A percentile compares a stretch with the other conserved stretches of the same genome.
phyloP scores from a whole-genome alignment of 805 yeast genomes.

The Saccharomycopsis lassenensis region DNA sequence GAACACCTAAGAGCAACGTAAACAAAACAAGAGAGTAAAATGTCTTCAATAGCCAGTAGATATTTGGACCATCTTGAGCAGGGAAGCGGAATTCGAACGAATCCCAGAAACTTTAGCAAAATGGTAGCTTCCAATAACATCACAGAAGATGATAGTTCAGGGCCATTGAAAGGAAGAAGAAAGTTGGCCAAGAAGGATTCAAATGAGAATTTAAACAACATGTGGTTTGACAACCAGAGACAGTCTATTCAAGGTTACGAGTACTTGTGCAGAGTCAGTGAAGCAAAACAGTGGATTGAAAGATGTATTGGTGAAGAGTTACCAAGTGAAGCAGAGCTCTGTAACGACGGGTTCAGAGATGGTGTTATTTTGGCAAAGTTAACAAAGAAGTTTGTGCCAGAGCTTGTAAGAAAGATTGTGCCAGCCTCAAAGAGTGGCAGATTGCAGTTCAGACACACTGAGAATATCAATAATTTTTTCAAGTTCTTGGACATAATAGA shows the following conservation, averaged over 20 bases:
- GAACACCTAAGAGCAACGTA: no score
- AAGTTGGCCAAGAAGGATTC: slow-evolving; percentile 9
- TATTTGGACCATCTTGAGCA: no score
- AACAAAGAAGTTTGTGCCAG: slow-evolving; percentile 62
- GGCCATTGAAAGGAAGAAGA: slow-evolving; percentile 11
- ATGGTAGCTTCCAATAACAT: no score
- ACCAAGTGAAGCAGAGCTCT: slow-evolving; percentile 44
- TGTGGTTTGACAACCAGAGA: slow-evolving; percentile 15
- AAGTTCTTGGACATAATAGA: slow-evolving; percentile 54
- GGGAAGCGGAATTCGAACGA: no score
- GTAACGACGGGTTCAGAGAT: slow-evolving; percentile 58
- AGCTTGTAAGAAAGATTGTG: slow-evolving; percentile 40
- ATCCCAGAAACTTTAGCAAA: no score
- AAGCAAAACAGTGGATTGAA: slow-evolving; percentile 77
- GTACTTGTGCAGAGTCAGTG: slow-evolving; percentile 68
- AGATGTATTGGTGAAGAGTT: slow-evolving; percentile 45
- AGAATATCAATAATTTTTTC: slow-evolving; percentile 80
- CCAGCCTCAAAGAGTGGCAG: slow-evolving; percentile 49
- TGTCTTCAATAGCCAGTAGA: no score
- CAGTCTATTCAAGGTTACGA: slow-evolving; percentile 42
- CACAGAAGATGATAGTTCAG: background rate
- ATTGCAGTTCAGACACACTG: slow-evolving; percentile 82
- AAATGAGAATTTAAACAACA: slow-evolving; percentile 9
- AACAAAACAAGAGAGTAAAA: no score
- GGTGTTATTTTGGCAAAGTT: slow-evolving; percentile 81